Evolutionary conservation across 768 basidiomycete genomes (phyloP).

Genomic region (Pilatotrama ljubarskyi): DNA sequence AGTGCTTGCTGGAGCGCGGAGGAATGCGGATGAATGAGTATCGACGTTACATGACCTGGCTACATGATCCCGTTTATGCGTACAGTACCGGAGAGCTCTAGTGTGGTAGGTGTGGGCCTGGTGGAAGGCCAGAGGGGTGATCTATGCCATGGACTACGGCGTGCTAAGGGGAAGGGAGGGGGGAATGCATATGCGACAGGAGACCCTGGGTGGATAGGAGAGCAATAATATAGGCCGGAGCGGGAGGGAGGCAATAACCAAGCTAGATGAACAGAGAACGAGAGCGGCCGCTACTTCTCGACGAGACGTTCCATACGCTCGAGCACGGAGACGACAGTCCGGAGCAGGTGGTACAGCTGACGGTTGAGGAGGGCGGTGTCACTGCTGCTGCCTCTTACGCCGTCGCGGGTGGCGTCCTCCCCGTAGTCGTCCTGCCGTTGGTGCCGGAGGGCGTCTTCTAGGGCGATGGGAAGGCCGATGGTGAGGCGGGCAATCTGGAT

Average conservation of each 20-base stretch:
- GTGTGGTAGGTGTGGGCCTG: background rate
- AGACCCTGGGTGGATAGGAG: too few species aligned
- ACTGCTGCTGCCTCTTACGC: conserved; percentile 18
- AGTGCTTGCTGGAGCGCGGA: background rate
- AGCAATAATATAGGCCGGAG: background rate
- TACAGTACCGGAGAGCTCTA: conserved; percentile 2
- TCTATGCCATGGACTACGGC: background rate
- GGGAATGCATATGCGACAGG: background rate
- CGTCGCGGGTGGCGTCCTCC: conserved; percentile 24
- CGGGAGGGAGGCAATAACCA: background rate
- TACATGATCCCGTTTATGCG: conserved; percentile 1
- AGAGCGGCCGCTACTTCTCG: conserved; percentile 18
- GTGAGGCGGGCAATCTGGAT: conserved; percentile 79
- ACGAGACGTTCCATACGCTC: conserved; percentile 66
- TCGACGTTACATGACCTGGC: conserved; percentile 1
- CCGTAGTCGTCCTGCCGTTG: conserved; percentile 26
- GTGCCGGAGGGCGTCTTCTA: conserved; percentile 67
- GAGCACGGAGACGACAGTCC: conserved; percentile 59
- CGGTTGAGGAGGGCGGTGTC: conserved; percentile 49
- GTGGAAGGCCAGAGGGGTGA: background rate
- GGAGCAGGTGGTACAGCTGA: conserved; percentile 58
- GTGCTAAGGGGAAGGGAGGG: background rate
- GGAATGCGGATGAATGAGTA: background rate
- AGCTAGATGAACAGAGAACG: background rate
- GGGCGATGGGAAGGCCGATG: conserved; percentile 67